Evolutionary conservation across 148 eudicot species (phyloP).

Genomic region (Rhododendron ferrugineum): DNA sequence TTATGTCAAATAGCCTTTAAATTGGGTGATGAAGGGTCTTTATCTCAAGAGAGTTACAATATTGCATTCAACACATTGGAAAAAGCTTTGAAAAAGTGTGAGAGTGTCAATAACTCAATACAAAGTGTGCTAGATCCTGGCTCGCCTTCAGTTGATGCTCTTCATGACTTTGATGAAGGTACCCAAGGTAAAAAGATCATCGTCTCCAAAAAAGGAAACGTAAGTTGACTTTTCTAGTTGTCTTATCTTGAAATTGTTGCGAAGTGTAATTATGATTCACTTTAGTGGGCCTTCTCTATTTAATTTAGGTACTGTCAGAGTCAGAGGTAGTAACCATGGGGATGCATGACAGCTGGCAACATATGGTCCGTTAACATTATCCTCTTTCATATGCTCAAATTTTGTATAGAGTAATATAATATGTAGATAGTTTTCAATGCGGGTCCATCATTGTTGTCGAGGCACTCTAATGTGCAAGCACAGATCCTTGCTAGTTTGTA

Average conservation of each 20-base stretch:
- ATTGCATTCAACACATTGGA: conserved; percentile 22
- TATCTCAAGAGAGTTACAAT: conserved; percentile 22
- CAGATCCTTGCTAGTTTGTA: conserved; percentile 14
- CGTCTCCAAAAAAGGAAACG: conserved; percentile 13
- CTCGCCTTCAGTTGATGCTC: conserved; percentile 7
- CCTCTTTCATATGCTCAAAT: not conserved
- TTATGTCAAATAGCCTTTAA: conserved; percentile 22
- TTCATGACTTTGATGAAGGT: conserved; percentile 11
- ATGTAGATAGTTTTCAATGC: not conserved
- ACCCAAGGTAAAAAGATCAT: conserved; percentile 10
- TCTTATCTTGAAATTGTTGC: not conserved
- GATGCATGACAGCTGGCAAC: conserved; percentile 15
- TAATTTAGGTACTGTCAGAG: conserved; percentile 16
- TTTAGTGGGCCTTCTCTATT: not conserved
- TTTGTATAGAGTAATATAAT: not conserved
- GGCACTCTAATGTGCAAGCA: conserved; percentile 7
- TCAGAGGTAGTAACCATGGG: conserved; percentile 12
- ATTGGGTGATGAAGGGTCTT: conserved; percentile 27
- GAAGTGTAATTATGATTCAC: not conserved
- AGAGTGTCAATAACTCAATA: conserved; percentile 13
- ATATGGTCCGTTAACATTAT: conserved; percentile 14
- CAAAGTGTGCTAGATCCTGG: conserved; percentile 14
- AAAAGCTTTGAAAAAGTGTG: conserved; percentile 23
- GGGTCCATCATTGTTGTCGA: conserved; percentile 7
- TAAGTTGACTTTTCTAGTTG: not conserved